These are phyloP conservation scores for Penicillium sp. DNA, from an alignment of 2,329 filamentous ascomycete genomes.

Conservation along the genomic window DNA sequence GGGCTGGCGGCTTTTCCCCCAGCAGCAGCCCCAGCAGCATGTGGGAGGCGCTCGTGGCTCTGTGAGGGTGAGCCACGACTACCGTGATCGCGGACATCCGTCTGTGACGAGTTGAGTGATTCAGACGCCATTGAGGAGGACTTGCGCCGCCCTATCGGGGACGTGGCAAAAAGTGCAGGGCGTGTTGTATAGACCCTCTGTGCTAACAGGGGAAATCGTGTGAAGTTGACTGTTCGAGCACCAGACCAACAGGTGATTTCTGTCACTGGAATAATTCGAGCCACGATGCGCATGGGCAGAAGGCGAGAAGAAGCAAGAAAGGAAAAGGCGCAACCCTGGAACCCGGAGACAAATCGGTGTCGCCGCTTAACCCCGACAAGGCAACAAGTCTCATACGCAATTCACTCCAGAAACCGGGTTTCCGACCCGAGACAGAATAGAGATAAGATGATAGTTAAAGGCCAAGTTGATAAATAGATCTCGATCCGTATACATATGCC, in stretches of 20 bases:
- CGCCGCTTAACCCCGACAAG: constrained; percentile 27
- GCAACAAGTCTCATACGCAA: constrained; percentile 12
- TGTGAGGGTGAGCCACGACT: constrained; percentile 20
- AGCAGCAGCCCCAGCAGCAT: constrained; percentile 33
- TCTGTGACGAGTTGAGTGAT: constrained; percentile 33
- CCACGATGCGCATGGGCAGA: constrained; percentile 16
- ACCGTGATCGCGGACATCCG: constrained; percentile 25
- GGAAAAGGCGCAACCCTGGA: neutral
- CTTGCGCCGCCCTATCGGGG: constrained; percentile 16
- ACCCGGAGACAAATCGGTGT: constrained; percentile 22
- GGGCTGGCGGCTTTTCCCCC: constrained; percentile 29
- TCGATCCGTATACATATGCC: neutral
- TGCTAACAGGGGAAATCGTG: neutral
- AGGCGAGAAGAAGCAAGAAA: neutral
- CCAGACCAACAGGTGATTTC: constrained; percentile 5
- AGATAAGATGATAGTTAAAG: neutral
- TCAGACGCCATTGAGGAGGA: constrained; percentile 38
- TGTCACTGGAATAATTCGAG: constrained; percentile 8
- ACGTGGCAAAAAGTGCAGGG: constrained; percentile 13
- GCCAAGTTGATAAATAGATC: neutral
- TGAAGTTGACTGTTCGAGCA: neutral
- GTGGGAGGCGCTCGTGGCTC: constrained; percentile 24
- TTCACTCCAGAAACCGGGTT: neutral
- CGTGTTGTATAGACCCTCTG: neutral
- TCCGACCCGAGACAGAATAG: neutral